phyloP scores from a whole-genome alignment of 2,329 filamentous ascomycete genomes.

The Neurospora sp. region DNA sequence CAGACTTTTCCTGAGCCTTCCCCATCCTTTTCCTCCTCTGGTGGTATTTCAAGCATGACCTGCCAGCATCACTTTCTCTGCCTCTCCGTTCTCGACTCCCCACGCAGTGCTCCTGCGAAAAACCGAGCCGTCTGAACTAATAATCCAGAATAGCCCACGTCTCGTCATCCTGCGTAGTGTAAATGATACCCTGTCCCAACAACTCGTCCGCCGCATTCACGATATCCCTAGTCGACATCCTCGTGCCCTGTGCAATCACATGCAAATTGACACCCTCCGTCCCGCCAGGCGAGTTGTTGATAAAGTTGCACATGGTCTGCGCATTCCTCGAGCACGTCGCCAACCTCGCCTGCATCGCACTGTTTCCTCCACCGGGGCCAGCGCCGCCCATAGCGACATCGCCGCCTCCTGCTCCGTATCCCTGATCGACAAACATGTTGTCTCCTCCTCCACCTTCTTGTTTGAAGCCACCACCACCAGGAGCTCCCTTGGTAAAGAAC shows the following conservation, averaged over 20 bases:
- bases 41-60: not conserved
- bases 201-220: conserved; percentile 75
- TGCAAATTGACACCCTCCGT: conserved; percentile 76
- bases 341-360: conserved; percentile 26
- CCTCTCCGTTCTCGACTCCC: not conserved
- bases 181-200: conserved; percentile 63
- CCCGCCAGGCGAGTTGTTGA: conserved; percentile 58
- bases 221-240: conserved; percentile 61
- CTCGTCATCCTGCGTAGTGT: conserved; percentile 84
- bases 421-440: conserved; percentile 47
- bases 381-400: conserved; percentile 20
- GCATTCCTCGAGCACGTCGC: conserved; percentile 45
- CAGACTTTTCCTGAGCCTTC: not conserved
- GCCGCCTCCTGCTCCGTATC: conserved; percentile 25
- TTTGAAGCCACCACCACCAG: conserved; percentile 22
- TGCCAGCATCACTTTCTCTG: not conserved
- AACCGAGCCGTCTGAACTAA: conserved; percentile 20
- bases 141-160: conserved; percentile 82
- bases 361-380: conserved; percentile 26
- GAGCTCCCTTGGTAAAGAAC: conserved; percentile 57
- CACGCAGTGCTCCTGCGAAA: not conserved
- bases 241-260: conserved; percentile 57
- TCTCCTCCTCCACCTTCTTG: conserved; percentile 33
- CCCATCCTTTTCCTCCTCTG: not conserved
- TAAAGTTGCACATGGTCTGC: conserved; percentile 59